Evolutionary conservation across 2,329 filamentous ascomycete genomes (phyloP), one percentile per base, ranked within the genome.

Genomic region (Colletotrichum nymphaeae): DNA sequence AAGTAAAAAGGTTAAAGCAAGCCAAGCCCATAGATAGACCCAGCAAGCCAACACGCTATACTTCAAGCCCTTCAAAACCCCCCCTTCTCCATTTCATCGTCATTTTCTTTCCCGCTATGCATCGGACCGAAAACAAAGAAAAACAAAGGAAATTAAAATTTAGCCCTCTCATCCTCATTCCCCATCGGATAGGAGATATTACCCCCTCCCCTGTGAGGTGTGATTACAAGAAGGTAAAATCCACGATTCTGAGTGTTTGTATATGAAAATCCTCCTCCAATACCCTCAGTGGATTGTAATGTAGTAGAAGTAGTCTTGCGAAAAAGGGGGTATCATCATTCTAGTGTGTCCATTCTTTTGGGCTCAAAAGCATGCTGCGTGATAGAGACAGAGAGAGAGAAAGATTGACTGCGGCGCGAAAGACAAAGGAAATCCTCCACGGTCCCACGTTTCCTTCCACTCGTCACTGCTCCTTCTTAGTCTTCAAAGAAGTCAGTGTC

Each of bases 401-500:
- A 69, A 69, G 59, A 69, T 32, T 35, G 69, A 69, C 46, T 63
- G 62, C 55, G 63, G 70, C 63, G 63, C 72, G 52, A 72, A 46
- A 67, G 68, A 74, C 72, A 72, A 74, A 74, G 1, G 68, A 74
- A 73, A 70, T 63, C 63, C 68, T 49, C 58, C 67, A 53, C 49
- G 26, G 14, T 42, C 58, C 68, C 53, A 62, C 67, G 28, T 19
- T 49, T 73, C 37, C 32, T 67, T 60, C 24, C 56, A 53, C 28
- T 67, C 14, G 1, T 78, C 74, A 83, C 53, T 65, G n/a, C 42
- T 72, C 85, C 83, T 64, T 12, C 32, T 73, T 85, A 84, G 77
- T 89, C 86, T 75, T 88, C 87, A 76, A 89, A 90, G 81, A 90
- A 90, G 67, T 87, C 88, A 42, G 88, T 86, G 79, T 91, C 88